Evolutionary conservation across 768 basidiomycete genomes (phyloP).

Genomic region (Pleurotus giganteus): DNA sequence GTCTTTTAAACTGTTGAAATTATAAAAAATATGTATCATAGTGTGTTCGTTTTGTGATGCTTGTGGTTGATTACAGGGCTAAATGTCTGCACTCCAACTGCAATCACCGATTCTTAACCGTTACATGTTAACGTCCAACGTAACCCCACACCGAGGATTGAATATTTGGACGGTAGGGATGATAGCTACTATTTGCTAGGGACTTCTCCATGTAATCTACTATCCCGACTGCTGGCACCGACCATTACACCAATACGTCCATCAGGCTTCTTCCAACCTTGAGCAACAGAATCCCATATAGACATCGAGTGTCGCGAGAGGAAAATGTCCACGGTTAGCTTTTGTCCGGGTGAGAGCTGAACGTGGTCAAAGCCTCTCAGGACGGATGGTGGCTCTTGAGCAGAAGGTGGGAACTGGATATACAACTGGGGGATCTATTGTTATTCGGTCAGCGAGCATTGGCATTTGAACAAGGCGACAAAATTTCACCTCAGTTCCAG

Average conservation of each 20-base stretch:
- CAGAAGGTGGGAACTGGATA: constrained; percentile 58
- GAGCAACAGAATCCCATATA: constrained; percentile 71
- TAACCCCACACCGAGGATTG: too few relatives aligned
- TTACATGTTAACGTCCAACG: too few relatives aligned
- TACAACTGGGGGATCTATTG: constrained; percentile 74
- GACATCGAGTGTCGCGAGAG: constrained; percentile 70
- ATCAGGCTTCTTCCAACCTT: constrained; percentile 71
- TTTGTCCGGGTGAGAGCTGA: constrained; percentile 45
- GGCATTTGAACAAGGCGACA: not conserved
- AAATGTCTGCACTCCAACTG: too few relatives aligned
- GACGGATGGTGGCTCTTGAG: constrained; percentile 69
- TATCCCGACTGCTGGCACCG: constrained; percentile 69
- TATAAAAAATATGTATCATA: too few relatives aligned
- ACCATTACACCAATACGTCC: constrained; percentile 63
- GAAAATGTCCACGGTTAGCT: constrained; percentile 44
- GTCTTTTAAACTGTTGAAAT: too few relatives aligned
- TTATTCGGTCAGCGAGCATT: not conserved
- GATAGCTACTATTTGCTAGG: constrained; percentile 13
- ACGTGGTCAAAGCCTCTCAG: constrained; percentile 69
- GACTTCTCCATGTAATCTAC: constrained; percentile 44
- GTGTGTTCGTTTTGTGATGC: too few relatives aligned
- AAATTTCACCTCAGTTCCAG: constrained; percentile 57
- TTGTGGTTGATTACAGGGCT: too few relatives aligned
- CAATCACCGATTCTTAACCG: too few relatives aligned
- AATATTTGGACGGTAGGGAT: too few relatives aligned